phyloP scores from a whole-genome alignment of 2,329 filamentous ascomycete species.

The Fusarium sp. region DNA sequence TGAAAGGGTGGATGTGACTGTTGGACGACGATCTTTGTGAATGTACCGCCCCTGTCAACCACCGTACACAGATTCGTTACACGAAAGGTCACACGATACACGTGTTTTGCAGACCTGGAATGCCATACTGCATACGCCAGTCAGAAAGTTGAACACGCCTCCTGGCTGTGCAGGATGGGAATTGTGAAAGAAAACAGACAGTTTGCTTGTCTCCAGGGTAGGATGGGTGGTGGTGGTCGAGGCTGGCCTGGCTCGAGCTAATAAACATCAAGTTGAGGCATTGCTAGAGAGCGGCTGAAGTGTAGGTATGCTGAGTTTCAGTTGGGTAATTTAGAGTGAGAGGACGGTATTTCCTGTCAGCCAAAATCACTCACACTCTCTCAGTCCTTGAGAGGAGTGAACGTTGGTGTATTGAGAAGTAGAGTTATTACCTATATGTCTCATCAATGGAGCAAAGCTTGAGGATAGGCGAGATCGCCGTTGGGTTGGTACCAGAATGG shows the following conservation, averaged over 20 bases:
- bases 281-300: not conserved
- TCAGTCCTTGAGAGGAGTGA: not conserved
- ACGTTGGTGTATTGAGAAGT: too few relatives aligned
- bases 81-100: conserved; percentile 20
- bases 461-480: conserved; percentile 11
- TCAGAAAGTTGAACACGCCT: not conserved
- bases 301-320: not conserved
- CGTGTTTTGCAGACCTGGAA: not conserved
- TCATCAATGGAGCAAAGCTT: not conserved
- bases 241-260: not conserved
- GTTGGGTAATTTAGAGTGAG: not conserved
- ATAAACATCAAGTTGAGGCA: not conserved
- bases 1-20: conserved; percentile 18
- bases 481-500: not conserved
- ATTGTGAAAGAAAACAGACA: not conserved
- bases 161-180: not conserved
- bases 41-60: not conserved
- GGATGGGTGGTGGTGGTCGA: not conserved
- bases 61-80: not conserved
- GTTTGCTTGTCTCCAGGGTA: conserved; percentile 2
- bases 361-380: not conserved
- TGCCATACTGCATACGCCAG: not conserved
- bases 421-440: not conserved
- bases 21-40: conserved; percentile 15
- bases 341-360: not conserved